Conservation (phyloP, 441 rosid species). For the Jatropha multifida region DNA sequence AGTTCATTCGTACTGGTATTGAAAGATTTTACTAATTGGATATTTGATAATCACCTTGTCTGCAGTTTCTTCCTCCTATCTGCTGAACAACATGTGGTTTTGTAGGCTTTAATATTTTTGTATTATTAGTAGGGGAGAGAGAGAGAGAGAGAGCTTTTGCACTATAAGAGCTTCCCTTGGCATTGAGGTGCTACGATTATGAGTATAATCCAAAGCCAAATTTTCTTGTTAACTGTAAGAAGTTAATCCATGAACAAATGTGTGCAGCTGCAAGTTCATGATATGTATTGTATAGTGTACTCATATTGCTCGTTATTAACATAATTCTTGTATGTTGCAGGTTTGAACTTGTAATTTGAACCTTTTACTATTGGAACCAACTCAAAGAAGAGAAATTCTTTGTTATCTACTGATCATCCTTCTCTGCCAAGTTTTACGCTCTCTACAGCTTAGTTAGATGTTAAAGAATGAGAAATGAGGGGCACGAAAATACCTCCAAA, state of each 20-base stretch:
- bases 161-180: neutral
- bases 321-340: conserved; percentile 16
- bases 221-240: neutral
- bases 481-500: neutral
- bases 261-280: conserved; percentile 7
- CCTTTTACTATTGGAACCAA: neutral
- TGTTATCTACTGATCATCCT: neutral
- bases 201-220: neutral
- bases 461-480: neutral
- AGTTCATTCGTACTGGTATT: neutral
- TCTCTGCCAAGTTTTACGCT: neutral
- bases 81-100: neutral
- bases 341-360: conserved; percentile 9
- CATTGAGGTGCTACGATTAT: neutral
- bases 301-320: neutral
- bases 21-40: neutral
- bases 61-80: neutral
- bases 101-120: no score
- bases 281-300: neutral
- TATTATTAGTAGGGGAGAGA: no score
- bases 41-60: neutral
- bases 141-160: neutral
- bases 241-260: neutral
- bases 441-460: neutral
- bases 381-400: neutral